A percentile compares a stretch with the other conserved stretches of the same genome.
These are phyloP conservation scores for Heteromeles arbutifolia DNA, from an alignment of 306 rosid genomes.

Conservation along the genomic window DNA sequence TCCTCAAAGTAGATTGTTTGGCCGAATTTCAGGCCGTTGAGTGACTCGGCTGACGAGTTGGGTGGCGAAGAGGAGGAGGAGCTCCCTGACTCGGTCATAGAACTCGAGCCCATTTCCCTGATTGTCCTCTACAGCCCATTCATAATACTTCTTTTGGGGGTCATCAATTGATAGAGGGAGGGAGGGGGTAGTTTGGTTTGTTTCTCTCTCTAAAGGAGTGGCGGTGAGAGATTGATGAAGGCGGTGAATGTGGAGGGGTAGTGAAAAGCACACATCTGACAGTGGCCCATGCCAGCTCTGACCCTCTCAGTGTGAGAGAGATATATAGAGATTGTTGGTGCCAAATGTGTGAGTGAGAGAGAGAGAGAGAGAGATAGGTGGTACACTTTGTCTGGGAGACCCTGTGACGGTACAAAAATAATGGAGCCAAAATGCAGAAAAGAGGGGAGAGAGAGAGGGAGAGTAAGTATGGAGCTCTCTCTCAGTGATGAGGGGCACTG, in stretches of 20 bases:
- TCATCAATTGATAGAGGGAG: not conserved
- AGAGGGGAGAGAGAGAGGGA: not conserved
- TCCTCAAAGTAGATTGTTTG: slow-evolving; percentile 75
- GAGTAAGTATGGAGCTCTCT: slow-evolving; percentile 5
- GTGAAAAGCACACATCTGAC: slow-evolving; percentile 52
- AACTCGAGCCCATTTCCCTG: slow-evolving; percentile 47
- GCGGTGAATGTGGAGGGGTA: slow-evolving; percentile 12
- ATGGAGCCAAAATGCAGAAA: slow-evolving; percentile 8
- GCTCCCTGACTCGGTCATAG: slow-evolving; percentile 45
- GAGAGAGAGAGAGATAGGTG: not conserved
- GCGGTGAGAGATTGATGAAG: slow-evolving; percentile 19
- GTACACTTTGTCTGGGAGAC: not conserved
- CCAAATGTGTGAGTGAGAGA: not conserved
- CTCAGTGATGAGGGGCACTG: not conserved
- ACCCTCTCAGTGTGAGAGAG: not conserved
- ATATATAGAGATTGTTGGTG: not conserved
- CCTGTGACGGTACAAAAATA: slow-evolving; percentile 11
- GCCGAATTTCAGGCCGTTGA: slow-evolving; percentile 72
- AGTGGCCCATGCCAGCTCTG: slow-evolving; percentile 67
- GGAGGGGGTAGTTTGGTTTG: not conserved
- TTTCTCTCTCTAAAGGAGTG: not conserved
- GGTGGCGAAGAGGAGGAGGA: slow-evolving; percentile 43
- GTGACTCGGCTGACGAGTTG: slow-evolving; percentile 52
- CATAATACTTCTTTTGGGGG: slow-evolving; percentile 15
- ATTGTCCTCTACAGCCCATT: slow-evolving; percentile 30